These are phyloP conservation scores for Marasmius tenuissimus DNA, from an alignment of 1,284 basidiomycete species.

Conservation along the genomic window DNA sequence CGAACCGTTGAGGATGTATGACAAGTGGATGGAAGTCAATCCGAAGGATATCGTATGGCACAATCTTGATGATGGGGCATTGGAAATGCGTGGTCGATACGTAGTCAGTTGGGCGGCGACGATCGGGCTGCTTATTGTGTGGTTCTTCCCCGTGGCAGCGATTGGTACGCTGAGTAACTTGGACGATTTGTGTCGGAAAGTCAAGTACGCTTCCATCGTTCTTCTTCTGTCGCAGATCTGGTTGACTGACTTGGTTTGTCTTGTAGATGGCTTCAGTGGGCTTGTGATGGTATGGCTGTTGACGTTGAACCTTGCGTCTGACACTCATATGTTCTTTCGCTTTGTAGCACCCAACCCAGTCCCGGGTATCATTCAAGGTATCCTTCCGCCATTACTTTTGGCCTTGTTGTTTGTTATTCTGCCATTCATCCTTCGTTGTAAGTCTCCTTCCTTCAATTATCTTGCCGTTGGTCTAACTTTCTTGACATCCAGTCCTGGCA, in stretches of 20 bases:
- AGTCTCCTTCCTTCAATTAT: slow-evolving; percentile 15
- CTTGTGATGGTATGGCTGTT: slow-evolving; percentile 38
- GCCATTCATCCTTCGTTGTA: slow-evolving; percentile 67
- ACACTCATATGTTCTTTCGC: neutral
- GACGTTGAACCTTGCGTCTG: neutral
- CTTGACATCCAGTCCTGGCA: slow-evolving; percentile 45
- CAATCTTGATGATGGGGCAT: slow-evolving; percentile 50
- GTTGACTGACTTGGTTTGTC: neutral
- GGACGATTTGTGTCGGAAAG: slow-evolving; percentile 38
- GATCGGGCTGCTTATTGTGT: slow-evolving; percentile 63
- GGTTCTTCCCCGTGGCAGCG: slow-evolving; percentile 62
- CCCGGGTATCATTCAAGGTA: slow-evolving; percentile 67
- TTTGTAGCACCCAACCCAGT: slow-evolving; percentile 43
- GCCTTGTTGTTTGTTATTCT: slow-evolving; percentile 70
- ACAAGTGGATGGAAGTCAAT: slow-evolving; percentile 66
- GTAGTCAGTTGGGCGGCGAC: slow-evolving; percentile 45
- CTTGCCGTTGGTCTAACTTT: neutral
- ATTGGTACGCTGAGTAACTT: slow-evolving; percentile 51
- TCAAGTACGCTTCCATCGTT: slow-evolving; percentile 31
- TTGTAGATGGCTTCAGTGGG: slow-evolving; percentile 61
- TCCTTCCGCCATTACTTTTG: slow-evolving; percentile 70
- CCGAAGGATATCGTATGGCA: slow-evolving; percentile 73
- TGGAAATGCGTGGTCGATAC: slow-evolving; percentile 46
- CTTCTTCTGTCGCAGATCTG: neutral
- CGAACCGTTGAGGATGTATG: slow-evolving; percentile 57